Conservation (phyloP, 331 rosid genomes). For the Spiraea crenata region DNA sequence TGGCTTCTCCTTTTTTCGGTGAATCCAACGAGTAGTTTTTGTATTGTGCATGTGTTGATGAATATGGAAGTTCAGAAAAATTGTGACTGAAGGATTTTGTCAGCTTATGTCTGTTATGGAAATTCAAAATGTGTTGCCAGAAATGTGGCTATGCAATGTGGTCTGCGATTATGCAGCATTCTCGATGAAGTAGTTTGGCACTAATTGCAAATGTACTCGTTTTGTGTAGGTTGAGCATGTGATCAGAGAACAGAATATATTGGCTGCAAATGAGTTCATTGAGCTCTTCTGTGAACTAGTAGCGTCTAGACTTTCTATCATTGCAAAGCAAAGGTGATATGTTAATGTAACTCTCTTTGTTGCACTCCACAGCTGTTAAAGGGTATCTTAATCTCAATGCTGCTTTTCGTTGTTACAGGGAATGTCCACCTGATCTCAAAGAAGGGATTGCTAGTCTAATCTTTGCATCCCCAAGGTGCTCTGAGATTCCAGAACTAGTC, state of each 20-base stretch:
- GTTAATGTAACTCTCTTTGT: not conserved
- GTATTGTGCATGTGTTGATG: too few relatives aligned
- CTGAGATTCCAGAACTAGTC: constrained; percentile 87
- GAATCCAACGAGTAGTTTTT: not conserved
- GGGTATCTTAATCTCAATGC: constrained; percentile 1
- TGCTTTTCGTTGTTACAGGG: constrained; percentile 47
- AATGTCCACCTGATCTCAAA: constrained; percentile 92
- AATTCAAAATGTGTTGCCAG: not conserved
- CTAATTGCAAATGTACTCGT: not conserved
- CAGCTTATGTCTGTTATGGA: not conserved
- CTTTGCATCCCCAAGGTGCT: constrained; percentile 92
- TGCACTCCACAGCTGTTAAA: not conserved
- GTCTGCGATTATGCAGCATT: not conserved
- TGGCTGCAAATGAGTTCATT: constrained; percentile 92
- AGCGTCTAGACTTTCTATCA: constrained; percentile 78
- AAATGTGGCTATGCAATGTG: not conserved
- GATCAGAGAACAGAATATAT: constrained; percentile 85
- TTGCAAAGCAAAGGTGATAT: constrained; percentile 78
- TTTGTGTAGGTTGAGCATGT: constrained; percentile 87
- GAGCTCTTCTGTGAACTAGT: constrained; percentile 90
- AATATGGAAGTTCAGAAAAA: not conserved
- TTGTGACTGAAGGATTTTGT: not conserved
- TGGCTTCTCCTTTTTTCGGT: not conserved
- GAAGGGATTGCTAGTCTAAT: constrained; percentile 92
- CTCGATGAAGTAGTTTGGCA: not conserved